Percentiles rank a stretch among this genome's conserved stretches.
Evolutionary conservation across 208 protist species (phyloP).

Genomic region (Leptomonas pyrrhocoris): DNA sequence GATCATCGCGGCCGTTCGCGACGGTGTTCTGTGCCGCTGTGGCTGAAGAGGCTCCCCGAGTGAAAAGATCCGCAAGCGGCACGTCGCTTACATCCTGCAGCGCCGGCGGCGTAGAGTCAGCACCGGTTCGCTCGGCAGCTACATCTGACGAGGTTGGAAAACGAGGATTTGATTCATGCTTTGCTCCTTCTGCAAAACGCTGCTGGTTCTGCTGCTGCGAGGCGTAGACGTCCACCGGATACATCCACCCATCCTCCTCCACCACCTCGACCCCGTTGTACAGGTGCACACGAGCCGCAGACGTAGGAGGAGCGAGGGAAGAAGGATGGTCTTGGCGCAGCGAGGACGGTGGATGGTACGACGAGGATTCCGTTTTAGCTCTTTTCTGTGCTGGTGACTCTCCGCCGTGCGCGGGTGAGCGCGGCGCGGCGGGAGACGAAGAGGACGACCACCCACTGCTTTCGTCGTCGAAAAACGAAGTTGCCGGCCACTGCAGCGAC

Average conservation of each 20-base stretch:
- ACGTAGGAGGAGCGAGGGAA: neutral
- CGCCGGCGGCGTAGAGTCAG: neutral
- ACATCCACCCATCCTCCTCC: constrained; percentile 67
- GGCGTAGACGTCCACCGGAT: constrained; percentile 49
- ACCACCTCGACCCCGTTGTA: constrained; percentile 40
- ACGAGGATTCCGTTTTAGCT: neutral
- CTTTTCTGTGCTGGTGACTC: neutral
- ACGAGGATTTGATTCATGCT: neutral
- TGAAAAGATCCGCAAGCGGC: neutral
- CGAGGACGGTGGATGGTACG: neutral
- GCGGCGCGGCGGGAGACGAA: constrained; percentile 13
- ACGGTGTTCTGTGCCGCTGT: too few species aligned
- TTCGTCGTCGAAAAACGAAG: constrained; percentile 33
- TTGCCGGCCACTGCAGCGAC: constrained; percentile 23
- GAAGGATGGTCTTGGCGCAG: neutral
- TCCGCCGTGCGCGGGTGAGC: neutral
- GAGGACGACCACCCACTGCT: constrained; percentile 28
- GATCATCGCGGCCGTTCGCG: neutral
- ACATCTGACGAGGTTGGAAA: neutral
- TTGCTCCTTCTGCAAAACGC: neutral
- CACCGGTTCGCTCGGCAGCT: neutral
- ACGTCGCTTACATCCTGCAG: neutral
- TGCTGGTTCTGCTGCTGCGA: constrained; percentile 17
- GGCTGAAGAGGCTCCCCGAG: neutral
- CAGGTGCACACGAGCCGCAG: constrained; percentile 2